Percentiles rank a stretch among this genome's conserved stretches.
Conservation (phyloP, 176 grass and related monocot species). For the Chrysopogon serrulatus region DNA sequence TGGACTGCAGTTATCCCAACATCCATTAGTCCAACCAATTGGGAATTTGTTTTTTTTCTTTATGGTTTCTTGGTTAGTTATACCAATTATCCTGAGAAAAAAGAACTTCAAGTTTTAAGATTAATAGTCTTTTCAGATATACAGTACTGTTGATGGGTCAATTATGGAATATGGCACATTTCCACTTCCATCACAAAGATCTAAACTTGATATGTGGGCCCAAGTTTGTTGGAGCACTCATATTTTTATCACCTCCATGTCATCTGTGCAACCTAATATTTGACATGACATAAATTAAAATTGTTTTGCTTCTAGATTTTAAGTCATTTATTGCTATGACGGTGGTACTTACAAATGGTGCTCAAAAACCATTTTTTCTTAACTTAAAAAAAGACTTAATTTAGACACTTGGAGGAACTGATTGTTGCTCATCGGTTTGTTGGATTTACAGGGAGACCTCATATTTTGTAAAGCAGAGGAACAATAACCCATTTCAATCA, state of each 20-base stretch:
- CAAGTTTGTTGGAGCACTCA: background rate
- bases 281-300: background rate
- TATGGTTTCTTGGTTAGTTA: background rate
- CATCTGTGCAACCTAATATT: background rate
- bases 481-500: too few relatives aligned
- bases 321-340: background rate
- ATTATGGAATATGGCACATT: background rate
- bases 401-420: too few relatives aligned
- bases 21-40: too few relatives aligned
- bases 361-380: background rate
- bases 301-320: background rate
- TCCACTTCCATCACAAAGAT: background rate
- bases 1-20: too few relatives aligned
- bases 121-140: background rate
- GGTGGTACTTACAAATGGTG: background rate
- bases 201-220: background rate
- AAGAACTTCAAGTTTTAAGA: background rate
- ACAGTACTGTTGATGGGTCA: background rate
- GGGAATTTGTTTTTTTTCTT: background rate
- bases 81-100: background rate
- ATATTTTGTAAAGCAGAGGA: too few relatives aligned
- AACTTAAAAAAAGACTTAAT: too few relatives aligned
- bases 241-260: background rate
- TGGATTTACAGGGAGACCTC: too few relatives aligned
- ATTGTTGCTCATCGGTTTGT: too few relatives aligned